A percentile compares a stretch with the other conserved stretches of the same genome.
These are phyloP conservation scores for Penicillium paxilli DNA, from an alignment of 495 filamentous ascomycete genomes.

Conservation along the genomic window DNA sequence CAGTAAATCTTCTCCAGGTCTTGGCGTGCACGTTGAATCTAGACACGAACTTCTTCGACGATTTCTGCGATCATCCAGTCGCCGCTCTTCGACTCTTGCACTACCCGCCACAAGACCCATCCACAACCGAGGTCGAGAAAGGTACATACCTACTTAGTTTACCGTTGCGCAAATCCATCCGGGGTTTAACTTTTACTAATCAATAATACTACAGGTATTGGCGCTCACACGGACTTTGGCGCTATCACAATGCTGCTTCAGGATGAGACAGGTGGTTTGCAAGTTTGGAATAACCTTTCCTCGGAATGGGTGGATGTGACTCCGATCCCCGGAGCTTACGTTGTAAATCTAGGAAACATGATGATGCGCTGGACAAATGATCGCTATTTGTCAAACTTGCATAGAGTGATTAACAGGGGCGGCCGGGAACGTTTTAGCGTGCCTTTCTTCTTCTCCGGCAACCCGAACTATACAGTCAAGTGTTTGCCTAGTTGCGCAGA, in stretches of 20 bases:
- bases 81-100: conserved; percentile 43
- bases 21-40: conserved; percentile 44
- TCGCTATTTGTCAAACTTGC: conserved; percentile 28
- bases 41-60: conserved; percentile 36
- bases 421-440: conserved; percentile 26
- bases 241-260: conserved; percentile 46
- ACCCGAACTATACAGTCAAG: conserved; percentile 20
- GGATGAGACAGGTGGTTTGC: conserved; percentile 39
- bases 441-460: conserved; percentile 32
- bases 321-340: conserved; percentile 37
- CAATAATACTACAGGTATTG: conserved; percentile 28
- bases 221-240: conserved; percentile 56
- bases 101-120: conserved; percentile 46
- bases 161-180: neutral
- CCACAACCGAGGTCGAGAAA: conserved; percentile 18
- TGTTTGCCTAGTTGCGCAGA: conserved; percentile 23
- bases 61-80: conserved; percentile 33
- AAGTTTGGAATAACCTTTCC: conserved; percentile 41
- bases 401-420: conserved; percentile 31
- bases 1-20: conserved; percentile 28
- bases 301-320: conserved; percentile 28
- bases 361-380: conserved; percentile 32
- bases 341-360: conserved; percentile 53
- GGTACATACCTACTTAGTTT: too few species aligned
- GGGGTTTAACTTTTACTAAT: neutral